These are phyloP conservation scores for Mychonastes homosphaera DNA, from an alignment of 139 green algal species.

Conservation along the genomic window DNA sequence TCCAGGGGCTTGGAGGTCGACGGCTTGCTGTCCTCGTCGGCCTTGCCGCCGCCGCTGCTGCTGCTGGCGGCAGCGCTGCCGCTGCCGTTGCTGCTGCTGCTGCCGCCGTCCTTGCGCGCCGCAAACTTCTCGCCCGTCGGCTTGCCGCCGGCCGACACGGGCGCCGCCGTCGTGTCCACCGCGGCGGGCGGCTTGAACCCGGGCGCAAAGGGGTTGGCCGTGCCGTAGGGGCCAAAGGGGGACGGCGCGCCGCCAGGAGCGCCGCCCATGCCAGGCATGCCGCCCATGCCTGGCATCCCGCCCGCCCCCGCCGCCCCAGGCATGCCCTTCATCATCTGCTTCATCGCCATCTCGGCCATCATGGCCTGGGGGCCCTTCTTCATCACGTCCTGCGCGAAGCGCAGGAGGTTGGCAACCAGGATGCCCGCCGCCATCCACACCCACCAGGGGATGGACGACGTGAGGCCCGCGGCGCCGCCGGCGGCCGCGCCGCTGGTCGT, in stretches of 20 bases:
- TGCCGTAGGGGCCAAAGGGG: slow-evolving; percentile 20
- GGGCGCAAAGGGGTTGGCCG: slow-evolving; percentile 26
- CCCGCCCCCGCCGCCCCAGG: slow-evolving; percentile 2
- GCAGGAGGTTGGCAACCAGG: slow-evolving; percentile 17
- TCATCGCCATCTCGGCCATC: slow-evolving; percentile 54
- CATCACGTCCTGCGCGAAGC: slow-evolving; percentile 36
- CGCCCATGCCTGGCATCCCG: neutral
- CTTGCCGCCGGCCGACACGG: slow-evolving; percentile 1
- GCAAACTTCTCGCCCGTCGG: neutral
- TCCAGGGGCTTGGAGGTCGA: slow-evolving; percentile 4
- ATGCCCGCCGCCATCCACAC: slow-evolving; percentile 34
- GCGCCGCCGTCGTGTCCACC: slow-evolving; percentile 23
- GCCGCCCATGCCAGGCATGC: slow-evolving; percentile 7
- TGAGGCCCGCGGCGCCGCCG: slow-evolving; percentile 5
- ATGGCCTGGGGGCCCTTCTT: slow-evolving; percentile 50
- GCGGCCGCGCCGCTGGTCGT: slow-evolving; percentile 15
- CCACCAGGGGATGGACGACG: slow-evolving; percentile 39
- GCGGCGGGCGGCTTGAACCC: slow-evolving; percentile 12
- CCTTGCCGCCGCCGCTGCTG: neutral
- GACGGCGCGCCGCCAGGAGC: neutral
- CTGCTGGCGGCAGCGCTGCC: slow-evolving; percentile 1
- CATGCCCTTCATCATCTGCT: slow-evolving; percentile 45
- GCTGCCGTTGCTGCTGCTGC: slow-evolving; percentile 6
- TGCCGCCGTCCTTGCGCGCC: neutral
- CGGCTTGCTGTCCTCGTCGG: neutral